Evolutionary conservation across 192 early-diverging fungal species (phyloP), one percentile per base, ranked within the genome.

Genomic region (Thamnidium elegans): DNA sequence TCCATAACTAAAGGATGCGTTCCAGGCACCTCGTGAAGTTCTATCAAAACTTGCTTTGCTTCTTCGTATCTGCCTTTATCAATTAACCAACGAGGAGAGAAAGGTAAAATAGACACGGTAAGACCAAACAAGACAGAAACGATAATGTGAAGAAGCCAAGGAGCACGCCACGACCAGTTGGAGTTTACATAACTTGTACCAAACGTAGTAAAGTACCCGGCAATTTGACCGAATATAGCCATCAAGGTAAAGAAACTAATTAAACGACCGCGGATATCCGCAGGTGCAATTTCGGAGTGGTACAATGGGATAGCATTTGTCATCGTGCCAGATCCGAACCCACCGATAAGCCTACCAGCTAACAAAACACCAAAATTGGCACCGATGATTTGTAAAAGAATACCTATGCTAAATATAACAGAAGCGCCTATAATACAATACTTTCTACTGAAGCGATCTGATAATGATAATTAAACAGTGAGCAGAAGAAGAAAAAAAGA

Each of bases 61-160:
- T 95, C 87, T n/a, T 91, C 90, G 3, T 72, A 50, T 21, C 84
- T 81, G 31, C 77, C 86, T 26, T 86, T 60, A 66, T 84, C 81
- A 23, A 93, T 76, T 50, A 95, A 79, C 92, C 93, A 95, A 63
- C 93, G 91, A 4, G 93, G 91, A 1, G 90, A 91, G 66, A 81
- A 89, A 9, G 94, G 94, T 76, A 97, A 85, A 58, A 90, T 78
- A 14, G 79, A 4, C 15, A 90, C 65, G 13, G 95, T 72, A n/a
- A 84, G 13, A 23, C 58, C 58, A 15, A 42, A 59, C 19, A 59
- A 7, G 1, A 45, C 1, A 36, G 87, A 89, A 5, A 92, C 86
- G 13, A 92, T 75, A 13, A 89, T 62, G 71, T 98, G 95, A 58
- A 97, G 76, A 26, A 84, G 85, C 43, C 94, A 84, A 1, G 94